Evolutionary conservation across 768 basidiomycete species (phyloP), one percentile per base, ranked within the genome.

Genomic region (Dacryopinax spathularia): DNA sequence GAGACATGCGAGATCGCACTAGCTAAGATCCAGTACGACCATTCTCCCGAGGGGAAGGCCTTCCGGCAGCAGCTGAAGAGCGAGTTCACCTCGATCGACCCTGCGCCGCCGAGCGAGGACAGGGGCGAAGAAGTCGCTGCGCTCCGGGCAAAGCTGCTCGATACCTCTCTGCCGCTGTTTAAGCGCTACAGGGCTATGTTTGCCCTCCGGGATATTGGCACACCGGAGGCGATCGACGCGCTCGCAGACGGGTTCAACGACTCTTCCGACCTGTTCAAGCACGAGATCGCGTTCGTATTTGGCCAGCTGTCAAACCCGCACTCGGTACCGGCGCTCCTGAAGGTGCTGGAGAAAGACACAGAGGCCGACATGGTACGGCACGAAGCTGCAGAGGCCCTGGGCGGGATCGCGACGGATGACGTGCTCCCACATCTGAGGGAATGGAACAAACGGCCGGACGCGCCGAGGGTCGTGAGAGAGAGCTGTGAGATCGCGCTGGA

Each of bases 1-100:
- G 96, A 99, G 77, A 99, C 96, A 0, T 97, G 94, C 74, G 92
- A 98, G 75, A 93, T 99, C 65, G 96, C 96, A 1, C 82, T 98
- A 39, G 90, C 85, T 5, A 96, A 92, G 79, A 94, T 99, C 64
- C 81, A 89, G 69, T 98, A 89, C 87, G 92, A 97, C 69, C 71
- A 75, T 35, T 64, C 62, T 20, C 37, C 62, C 13, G 65, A 65
- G 48, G 64, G 66, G 20, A 29, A 65, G 43, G 62, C 60, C 16
- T 63, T 73, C 72, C 20, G 71, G 69, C 71, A 72, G 69, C 66
- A 61, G 68, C 69, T 63, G 66, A 59, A 37, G 43, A 65, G 36
- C 29, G 33, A 36, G 65, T 94, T 88, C 72, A 85, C 86, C 2
- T 91, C 91, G 4, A 84, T 93, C 63, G 92, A 95, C 75, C 92